phyloP scores from a whole-genome alignment of 257 asterid genomes.

The Fraxinus excelsior region DNA sequence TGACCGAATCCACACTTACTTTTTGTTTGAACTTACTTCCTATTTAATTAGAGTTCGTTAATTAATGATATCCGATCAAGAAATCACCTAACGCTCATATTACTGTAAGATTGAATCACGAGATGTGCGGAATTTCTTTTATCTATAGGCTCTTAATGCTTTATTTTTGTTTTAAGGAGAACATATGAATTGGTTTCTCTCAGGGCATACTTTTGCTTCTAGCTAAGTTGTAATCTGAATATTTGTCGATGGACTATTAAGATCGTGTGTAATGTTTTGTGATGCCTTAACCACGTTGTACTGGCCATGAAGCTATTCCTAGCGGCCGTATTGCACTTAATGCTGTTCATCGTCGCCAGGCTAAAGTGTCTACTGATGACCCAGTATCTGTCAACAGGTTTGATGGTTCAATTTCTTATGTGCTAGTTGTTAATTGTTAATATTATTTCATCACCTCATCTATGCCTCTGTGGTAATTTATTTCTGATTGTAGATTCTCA shows the following conservation, averaged over 20 bases:
- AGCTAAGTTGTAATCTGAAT: not conserved
- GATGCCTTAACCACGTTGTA: constrained; percentile 66
- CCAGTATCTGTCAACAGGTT: constrained; percentile 76
- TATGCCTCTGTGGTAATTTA: constrained; percentile 21
- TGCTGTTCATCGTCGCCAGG: constrained; percentile 90
- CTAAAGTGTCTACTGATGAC: constrained; percentile 84
- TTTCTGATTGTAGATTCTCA: constrained; percentile 48
- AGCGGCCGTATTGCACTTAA: constrained; percentile 77
- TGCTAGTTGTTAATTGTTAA: not conserved
- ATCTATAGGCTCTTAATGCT: not conserved
- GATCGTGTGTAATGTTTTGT: constrained; percentile 12
- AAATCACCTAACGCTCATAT: not conserved
- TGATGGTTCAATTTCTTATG: constrained; percentile 1
- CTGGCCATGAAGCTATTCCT: constrained; percentile 61
- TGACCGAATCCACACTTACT: not conserved
- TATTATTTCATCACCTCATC: not conserved
- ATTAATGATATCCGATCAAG: not conserved
- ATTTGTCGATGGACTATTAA: constrained; percentile 8
- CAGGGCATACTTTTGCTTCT: not conserved
- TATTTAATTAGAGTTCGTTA: not conserved
- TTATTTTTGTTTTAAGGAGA: not conserved
- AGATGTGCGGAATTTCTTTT: not conserved
- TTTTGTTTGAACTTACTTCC: not conserved
- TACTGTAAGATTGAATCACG: not conserved
- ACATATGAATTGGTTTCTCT: not conserved